Base-by-base conservation (phyloP, 352 stramenopile species). In the Globisporangium okanoganense region DNA sequence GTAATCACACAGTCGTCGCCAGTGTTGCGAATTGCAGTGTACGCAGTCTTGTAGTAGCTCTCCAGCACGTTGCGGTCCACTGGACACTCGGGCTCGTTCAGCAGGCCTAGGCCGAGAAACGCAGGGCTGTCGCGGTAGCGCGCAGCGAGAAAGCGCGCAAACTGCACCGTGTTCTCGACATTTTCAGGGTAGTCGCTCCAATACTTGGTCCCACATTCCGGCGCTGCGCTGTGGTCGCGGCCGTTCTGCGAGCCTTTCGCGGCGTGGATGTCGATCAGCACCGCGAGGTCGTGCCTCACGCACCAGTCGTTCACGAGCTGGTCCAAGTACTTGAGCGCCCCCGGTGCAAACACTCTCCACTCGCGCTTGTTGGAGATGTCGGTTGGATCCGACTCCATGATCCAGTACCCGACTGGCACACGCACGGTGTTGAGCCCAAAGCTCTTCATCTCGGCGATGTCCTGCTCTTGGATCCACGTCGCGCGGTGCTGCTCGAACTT, bases 401-500 rank as follows among this genome's bases (percentile, higher is more conserved):
- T 89, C 85, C 86, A 97, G 64, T 80, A 90, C 0, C 82, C 78
- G 35, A 96, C 65, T 5, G 88, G 85, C 3, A 97, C 83, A 29
- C 85, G 80, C 16, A 97, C 78, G 43, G 84, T 84, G 49, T 91
- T 92, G 41, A 94, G 67, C 3, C 83, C 82, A 40, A 63, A 73
- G 20, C 70, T 54, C 50, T 80, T 76, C 25, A 97, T 78, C 54
- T 85, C 73, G 9, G 62, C 58, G 29, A 97, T 78, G 66, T 97
- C 88, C 12, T 64, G 53, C 59, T 88, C 76, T 1, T 70, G 88
- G 56, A 97, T 86, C 76, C 88, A 97, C 50, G 75, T 76, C 18
- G 83, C 72, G 16, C 78, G 89, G 62, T 97, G 88, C 50, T 74
- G 57, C n/a, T 83, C 75, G 53, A 97, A 81, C n/a, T 82, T 83